Evolutionary conservation across 2,329 filamentous ascomycete species (phyloP).

Genomic region (Helotiales sp.): DNA sequence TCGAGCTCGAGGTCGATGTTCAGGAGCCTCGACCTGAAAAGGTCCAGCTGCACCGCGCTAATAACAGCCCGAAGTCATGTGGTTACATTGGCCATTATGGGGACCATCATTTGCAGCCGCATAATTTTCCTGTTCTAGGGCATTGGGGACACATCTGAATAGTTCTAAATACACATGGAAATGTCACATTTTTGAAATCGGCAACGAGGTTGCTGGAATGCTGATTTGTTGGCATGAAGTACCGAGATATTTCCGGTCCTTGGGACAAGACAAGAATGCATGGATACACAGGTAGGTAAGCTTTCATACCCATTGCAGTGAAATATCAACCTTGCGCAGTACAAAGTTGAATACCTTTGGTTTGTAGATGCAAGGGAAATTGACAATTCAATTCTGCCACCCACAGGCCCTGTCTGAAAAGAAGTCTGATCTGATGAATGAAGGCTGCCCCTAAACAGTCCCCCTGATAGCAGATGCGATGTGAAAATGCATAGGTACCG

Average conservation of each 20-base stretch:
- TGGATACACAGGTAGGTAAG: too few relatives aligned
- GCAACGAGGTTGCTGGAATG: not conserved
- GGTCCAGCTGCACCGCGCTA: conserved; percentile 3
- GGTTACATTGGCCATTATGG: not conserved
- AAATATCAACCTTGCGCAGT: too few relatives aligned
- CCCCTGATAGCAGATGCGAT: too few relatives aligned
- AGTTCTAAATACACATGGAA: not conserved
- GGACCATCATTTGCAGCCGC: not conserved
- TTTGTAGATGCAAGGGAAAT: too few relatives aligned
- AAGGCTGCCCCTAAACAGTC: too few relatives aligned
- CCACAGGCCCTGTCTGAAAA: too few relatives aligned
- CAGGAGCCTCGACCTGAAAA: not conserved
- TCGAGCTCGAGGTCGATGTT: not conserved
- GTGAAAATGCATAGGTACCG: too few relatives aligned
- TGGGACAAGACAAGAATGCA: too few relatives aligned
- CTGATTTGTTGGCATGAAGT: not conserved
- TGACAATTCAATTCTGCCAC: too few relatives aligned
- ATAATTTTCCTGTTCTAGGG: not conserved
- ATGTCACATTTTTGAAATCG: not conserved
- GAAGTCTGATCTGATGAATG: too few relatives aligned
- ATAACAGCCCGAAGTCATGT: not conserved
- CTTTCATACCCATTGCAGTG: too few relatives aligned
- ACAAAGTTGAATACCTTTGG: too few relatives aligned
- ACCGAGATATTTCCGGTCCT: not conserved
- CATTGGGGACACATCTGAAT: not conserved